phyloP scores from a whole-genome alignment of 352 stramenopile genomes.

The Saprolegnia diclina region DNA sequence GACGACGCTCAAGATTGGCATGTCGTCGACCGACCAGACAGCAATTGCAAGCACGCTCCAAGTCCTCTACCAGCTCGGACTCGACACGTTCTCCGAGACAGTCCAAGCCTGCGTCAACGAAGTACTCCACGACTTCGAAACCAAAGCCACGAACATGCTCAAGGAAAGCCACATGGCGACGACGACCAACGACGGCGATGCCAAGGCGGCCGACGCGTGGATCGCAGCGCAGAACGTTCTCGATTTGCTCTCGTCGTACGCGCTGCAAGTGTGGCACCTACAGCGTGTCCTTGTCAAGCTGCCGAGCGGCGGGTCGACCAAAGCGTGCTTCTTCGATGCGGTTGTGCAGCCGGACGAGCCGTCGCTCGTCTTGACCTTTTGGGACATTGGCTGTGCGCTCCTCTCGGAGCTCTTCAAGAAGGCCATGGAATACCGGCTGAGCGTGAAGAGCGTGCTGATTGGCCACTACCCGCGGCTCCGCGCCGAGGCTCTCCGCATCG shows the following conservation, averaged over 20 bases:
- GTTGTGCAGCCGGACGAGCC: constrained; percentile 69
- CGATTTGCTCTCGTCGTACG: constrained; percentile 54
- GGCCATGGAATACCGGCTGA: constrained; percentile 49
- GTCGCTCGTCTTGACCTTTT: constrained; percentile 77
- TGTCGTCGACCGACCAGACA: constrained; percentile 18
- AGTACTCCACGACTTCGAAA: constrained; percentile 76
- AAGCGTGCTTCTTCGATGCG: constrained; percentile 55
- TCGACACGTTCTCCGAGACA: constrained; percentile 41
- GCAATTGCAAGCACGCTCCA: constrained; percentile 63
- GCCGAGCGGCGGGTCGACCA: constrained; percentile 36
- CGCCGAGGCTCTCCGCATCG: constrained; percentile 55
- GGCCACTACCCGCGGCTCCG: constrained; percentile 74
- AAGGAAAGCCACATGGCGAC: constrained; percentile 54
- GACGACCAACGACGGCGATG: constrained; percentile 19
- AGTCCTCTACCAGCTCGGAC: constrained; percentile 71
- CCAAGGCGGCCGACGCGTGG: constrained; percentile 71
- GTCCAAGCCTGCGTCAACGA: constrained; percentile 76
- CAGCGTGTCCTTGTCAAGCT: constrained; percentile 83
- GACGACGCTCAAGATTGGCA: constrained; percentile 7
- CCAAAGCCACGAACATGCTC: constrained; percentile 49
- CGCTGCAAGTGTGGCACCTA: constrained; percentile 81
- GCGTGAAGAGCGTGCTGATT: constrained; percentile 67
- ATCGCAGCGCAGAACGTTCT: constrained; percentile 77
- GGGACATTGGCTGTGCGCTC: constrained; percentile 77
- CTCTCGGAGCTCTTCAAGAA: constrained; percentile 60